Evolutionary conservation across 805 yeast genomes (phyloP).

Genomic region (Zygotorulaspora sp.): DNA sequence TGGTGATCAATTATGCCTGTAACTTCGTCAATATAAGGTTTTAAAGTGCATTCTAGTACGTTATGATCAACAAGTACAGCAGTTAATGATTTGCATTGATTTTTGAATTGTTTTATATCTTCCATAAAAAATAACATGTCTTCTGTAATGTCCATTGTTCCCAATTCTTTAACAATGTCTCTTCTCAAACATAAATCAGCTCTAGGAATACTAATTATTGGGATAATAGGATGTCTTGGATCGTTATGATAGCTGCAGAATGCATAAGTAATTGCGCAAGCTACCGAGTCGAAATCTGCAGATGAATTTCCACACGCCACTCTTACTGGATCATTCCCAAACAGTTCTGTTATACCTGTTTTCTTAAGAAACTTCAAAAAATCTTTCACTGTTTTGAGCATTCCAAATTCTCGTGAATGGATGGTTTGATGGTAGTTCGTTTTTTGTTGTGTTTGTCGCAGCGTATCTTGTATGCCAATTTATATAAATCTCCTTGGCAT

Average conservation of each 20-base stretch:
- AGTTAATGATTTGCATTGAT: constrained; percentile 28
- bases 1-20: constrained; percentile 83
- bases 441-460: too few species aligned
- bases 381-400: constrained; percentile 11
- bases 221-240: constrained; percentile 44
- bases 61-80: constrained; percentile 83
- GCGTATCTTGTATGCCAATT: too few species aligned
- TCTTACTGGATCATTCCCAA: constrained; percentile 4
- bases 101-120: constrained; percentile 44
- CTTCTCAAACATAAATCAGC: constrained; percentile 64
- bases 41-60: constrained; percentile 48
- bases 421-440: too few species aligned
- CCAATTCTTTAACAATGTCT: constrained; percentile 59
- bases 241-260: constrained; percentile 36
- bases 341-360: constrained; percentile 6
- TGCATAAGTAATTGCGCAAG: constrained; percentile 69
- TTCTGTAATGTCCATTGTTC: constrained; percentile 42
- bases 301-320: constrained; percentile 66
- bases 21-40: constrained; percentile 36
- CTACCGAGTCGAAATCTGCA: constrained; percentile 85
- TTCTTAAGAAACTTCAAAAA: constrained; percentile 14
- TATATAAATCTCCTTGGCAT: too few species aligned
- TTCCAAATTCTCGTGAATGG: too few species aligned
- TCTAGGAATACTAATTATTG: constrained; percentile 68
- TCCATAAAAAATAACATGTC: constrained; percentile 59